phyloP scores from a whole-genome alignment of 805 yeast genomes.

The Ogataea thermomethanolica region DNA sequence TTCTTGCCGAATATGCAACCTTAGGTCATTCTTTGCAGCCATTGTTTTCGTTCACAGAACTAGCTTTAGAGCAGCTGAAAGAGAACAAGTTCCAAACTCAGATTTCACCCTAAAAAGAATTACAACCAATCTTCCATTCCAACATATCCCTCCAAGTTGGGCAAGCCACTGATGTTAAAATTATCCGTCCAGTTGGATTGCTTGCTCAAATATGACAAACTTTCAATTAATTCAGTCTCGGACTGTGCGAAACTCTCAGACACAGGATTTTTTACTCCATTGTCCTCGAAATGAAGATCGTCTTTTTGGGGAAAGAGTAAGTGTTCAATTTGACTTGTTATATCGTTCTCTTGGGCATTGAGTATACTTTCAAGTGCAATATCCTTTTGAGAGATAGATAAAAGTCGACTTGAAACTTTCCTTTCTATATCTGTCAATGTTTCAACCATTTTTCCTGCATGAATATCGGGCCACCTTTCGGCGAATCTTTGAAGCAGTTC shows the following conservation, averaged over 20 bases:
- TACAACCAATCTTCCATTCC: background rate
- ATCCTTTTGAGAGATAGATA: constrained; percentile 11
- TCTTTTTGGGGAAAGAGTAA: background rate
- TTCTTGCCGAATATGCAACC: background rate
- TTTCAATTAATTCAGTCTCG: background rate
- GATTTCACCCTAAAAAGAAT: background rate
- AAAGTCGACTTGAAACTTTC: constrained; percentile 8
- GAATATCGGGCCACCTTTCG: constrained; percentile 18
- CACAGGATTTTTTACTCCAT: too few relatives aligned
- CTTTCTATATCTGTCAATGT: constrained; percentile 1
- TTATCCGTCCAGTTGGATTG: constrained; percentile 15
- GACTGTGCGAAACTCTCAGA: too few relatives aligned
- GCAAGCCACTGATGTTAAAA: constrained; percentile 5
- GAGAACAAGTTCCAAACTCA: background rate
- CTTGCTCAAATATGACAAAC: constrained; percentile 2
- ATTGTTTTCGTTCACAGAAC: background rate
- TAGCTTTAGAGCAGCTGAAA: background rate
- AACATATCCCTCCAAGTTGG: constrained; percentile 3
- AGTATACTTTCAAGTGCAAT: background rate
- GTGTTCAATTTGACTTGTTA: background rate
- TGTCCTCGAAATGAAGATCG: too few relatives aligned
- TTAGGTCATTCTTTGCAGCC: too few relatives aligned
- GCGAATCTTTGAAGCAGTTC: constrained; percentile 9
- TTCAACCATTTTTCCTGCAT: constrained; percentile 8
- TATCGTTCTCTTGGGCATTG: background rate